Evolutionary conservation across 495 filamentous ascomycete genomes (phyloP), one percentile per base, ranked within the genome.

Genomic region (Penicillium coffeae): DNA sequence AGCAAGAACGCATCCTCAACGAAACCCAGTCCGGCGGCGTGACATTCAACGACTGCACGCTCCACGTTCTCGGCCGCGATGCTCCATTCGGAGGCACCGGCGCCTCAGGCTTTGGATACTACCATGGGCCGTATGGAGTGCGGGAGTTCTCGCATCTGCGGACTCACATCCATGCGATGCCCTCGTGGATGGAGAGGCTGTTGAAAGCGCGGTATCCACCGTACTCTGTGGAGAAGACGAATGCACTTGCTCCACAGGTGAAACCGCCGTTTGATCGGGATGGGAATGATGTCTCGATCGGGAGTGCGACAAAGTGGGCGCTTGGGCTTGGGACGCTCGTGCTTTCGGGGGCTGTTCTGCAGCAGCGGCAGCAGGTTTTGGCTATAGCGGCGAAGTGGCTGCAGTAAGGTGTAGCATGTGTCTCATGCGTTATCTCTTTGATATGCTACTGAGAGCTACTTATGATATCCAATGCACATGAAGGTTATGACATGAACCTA

Each of bases 11-110:
- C 51, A 62, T 87, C 37, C 72, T 87, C 34, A 70, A 73, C 51
- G 70, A 79, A 41, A 75, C 82, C 42, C 80, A 73, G 3, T 88
- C 83, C 7, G 88, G 88, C 32, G 87, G 88, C 39, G 86, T 82
- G 20, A 80, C 81, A 12, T 70, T 92, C 55, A 91, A 92, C 64
- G 88, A 90, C 66, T 73, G 80, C 42, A 87, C 77, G 62, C 81
- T 87, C 63, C 89, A 94, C 64, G 74, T 58, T 8, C 49, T 50
- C 3, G 53, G 88, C 40, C 74, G 81, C 13, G 85, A 80, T 3
- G 68, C 90, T 3, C 74, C 88, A 30, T 94, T 96, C 53, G 90
- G 90, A 43, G 89, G 89, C 41, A 85, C 93, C 13, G 90, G 90
- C 34, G 75, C 83, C 46, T 85, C 80, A 13, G 90, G 90, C 32